Conservation (phyloP, 371 early-diverging fungal genomes). For the Rhizopus arrhizus region DNA sequence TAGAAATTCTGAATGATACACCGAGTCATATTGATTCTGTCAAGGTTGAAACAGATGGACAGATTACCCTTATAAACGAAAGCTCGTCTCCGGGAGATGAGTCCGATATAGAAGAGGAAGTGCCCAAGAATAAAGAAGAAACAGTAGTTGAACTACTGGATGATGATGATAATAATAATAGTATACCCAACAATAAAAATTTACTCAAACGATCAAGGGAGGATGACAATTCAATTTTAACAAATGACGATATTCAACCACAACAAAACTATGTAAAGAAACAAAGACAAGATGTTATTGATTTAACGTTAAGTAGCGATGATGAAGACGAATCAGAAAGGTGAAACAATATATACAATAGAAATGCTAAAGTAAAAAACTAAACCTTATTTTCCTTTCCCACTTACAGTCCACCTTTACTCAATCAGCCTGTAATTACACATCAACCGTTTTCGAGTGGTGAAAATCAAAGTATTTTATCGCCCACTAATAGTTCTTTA, state of each 20-base stretch:
- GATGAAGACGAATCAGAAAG: constrained; percentile 37
- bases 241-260: too few species aligned
- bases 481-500: too few species aligned
- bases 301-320: constrained; percentile 62
- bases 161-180: constrained; percentile 10
- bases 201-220: not conserved
- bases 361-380: too few species aligned
- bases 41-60: constrained; percentile 63
- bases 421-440: too few species aligned
- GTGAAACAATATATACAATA: not conserved
- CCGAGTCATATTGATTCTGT: constrained; percentile 55
- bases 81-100: not conserved
- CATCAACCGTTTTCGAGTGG: too few species aligned
- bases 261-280: not conserved
- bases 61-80: constrained; percentile 24
- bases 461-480: too few species aligned
- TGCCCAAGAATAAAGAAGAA: constrained; percentile 1
- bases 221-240: too few species aligned
- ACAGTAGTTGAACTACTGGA: constrained; percentile 20
- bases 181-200: constrained; percentile 7
- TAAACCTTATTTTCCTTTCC: too few species aligned
- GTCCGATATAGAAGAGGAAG: not conserved
- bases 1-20: constrained; percentile 59
- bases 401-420: too few species aligned
- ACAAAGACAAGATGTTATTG: constrained; percentile 28